phyloP scores from a whole-genome alignment of 371 early-diverging fungal genomes.

The Apophysomyces elegans region DNA sequence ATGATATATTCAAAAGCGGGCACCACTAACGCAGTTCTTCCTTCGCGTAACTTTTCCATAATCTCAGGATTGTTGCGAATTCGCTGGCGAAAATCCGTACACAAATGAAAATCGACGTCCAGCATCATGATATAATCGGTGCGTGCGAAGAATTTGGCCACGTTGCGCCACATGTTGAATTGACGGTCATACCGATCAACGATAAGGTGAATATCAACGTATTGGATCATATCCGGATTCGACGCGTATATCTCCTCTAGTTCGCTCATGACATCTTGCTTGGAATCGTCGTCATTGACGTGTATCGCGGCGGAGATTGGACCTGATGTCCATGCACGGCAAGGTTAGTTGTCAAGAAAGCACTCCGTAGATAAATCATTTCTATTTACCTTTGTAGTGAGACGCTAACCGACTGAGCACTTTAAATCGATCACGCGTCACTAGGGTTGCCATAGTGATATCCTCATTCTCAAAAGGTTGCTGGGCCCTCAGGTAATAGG shows the following conservation, averaged over 20 bases:
- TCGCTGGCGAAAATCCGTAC: slow-evolving; percentile 60
- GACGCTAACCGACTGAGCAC: slow-evolving; percentile 60
- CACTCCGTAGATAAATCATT: neutral
- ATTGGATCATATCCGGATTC: slow-evolving; percentile 58
- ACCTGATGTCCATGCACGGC: slow-evolving; percentile 24
- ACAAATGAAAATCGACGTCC: slow-evolving; percentile 72
- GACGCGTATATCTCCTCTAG: slow-evolving; percentile 54
- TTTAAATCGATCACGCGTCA: slow-evolving; percentile 62
- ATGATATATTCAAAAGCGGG: slow-evolving; percentile 70
- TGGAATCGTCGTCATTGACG: slow-evolving; percentile 57
- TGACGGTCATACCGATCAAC: slow-evolving; percentile 69
- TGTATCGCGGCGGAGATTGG: slow-evolving; percentile 74
- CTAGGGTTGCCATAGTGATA: slow-evolving; percentile 65
- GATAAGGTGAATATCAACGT: slow-evolving; percentile 68
- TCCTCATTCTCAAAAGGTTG: slow-evolving; percentile 57
- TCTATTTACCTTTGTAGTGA: slow-evolving; percentile 54
- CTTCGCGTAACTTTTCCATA: slow-evolving; percentile 45
- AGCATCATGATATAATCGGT: slow-evolving; percentile 73
- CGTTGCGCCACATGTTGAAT: slow-evolving; percentile 77
- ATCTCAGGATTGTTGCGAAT: slow-evolving; percentile 44
- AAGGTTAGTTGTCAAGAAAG: neutral
- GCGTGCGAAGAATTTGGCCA: slow-evolving; percentile 70
- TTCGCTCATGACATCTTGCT: slow-evolving; percentile 51
- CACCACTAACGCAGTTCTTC: slow-evolving; percentile 61
- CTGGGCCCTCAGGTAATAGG: slow-evolving; percentile 62